Evolutionary conservation across 2,329 filamentous ascomycete genomes (phyloP), one percentile per base, ranked within the genome.

Genomic region (Leptographium procerum): DNA sequence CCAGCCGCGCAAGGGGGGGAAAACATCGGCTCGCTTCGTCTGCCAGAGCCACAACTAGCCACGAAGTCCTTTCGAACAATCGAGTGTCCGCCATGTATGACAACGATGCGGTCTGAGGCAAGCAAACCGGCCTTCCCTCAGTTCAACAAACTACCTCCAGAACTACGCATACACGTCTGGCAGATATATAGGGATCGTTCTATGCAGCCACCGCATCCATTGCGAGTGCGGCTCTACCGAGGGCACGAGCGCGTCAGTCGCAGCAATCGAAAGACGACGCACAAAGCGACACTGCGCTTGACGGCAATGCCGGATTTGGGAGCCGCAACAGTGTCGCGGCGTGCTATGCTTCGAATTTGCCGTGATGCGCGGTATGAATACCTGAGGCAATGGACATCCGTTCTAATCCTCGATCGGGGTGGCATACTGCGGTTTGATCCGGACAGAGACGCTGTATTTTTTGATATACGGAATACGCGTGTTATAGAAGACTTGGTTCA

Each of bases 161-260:
- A 64, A 52, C 50, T 64, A 19, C 63, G 63, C 16, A 8, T 63
- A 4, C 11, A 52, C 16, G 57, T 64, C n/a, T 64, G 63, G 63
- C 58, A 56, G 16, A 22, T 55, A 2, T 59, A 43, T 2, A 33
- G 40, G 9, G 55, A 63, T 10, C 13, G 24, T n/a, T 24, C 43
- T 4, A 45, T 26, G n/a, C 19, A 56, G 31, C 50, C 57, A 9
- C 48, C 58, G 10, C 63, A 64, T 40, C 63, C 63, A 1, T 33
- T 62, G 47, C 63, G 63, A 22, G 59, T 64, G 43, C 61, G 63
- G 22, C 47, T 64, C 24, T 64, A 63, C 50, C 55, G 55, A 14
- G 63, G 63, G 3, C 57, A 55, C 5, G 58, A 62, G 14, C 50
- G 48, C 16, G 40, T 60, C 9, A 19, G 13, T 1, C 45, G 48